Conservation (phyloP, 2,329 filamentous ascomycete species). For the Trichophyton schoenleinii region DNA sequence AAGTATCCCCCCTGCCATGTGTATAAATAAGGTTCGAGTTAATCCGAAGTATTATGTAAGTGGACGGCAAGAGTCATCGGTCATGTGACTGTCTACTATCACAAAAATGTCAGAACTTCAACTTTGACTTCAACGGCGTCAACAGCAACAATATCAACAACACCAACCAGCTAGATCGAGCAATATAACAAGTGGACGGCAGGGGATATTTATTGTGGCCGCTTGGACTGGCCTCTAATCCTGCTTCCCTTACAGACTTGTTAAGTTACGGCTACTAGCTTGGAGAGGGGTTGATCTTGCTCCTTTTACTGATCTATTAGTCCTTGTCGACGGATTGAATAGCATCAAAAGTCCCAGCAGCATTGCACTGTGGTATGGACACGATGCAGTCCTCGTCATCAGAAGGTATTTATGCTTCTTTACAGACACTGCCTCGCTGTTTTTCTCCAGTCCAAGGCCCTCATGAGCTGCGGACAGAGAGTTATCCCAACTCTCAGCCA, state of each 20-base stretch:
- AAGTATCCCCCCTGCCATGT: no score
- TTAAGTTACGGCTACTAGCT: neutral
- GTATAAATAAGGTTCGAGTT: no score
- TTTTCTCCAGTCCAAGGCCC: constrained; percentile 1
- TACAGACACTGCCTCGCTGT: constrained; percentile 8
- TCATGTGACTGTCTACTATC: no score
- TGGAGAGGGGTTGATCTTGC: neutral
- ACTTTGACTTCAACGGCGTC: neutral
- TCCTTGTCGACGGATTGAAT: neutral
- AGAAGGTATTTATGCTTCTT: constrained; percentile 32
- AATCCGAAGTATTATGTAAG: no score
- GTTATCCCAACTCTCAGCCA: constrained; percentile 17
- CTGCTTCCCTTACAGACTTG: neutral
- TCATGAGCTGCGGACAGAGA: constrained; percentile 7
- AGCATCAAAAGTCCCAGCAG: neutral
- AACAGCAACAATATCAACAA: neutral
- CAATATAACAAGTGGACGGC: neutral
- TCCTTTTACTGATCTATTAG: neutral
- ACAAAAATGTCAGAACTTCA: no score
- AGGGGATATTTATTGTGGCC: neutral
- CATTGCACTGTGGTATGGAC: neutral
- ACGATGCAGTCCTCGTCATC: constrained; percentile 9
- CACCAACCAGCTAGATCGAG: neutral
- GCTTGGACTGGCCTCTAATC: neutral
- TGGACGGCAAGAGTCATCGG: no score